Evolutionary conservation across 2,329 filamentous ascomycete species (phyloP), one percentile per base, ranked within the genome.

Genomic region (Neopestalotiopsis clavispora): DNA sequence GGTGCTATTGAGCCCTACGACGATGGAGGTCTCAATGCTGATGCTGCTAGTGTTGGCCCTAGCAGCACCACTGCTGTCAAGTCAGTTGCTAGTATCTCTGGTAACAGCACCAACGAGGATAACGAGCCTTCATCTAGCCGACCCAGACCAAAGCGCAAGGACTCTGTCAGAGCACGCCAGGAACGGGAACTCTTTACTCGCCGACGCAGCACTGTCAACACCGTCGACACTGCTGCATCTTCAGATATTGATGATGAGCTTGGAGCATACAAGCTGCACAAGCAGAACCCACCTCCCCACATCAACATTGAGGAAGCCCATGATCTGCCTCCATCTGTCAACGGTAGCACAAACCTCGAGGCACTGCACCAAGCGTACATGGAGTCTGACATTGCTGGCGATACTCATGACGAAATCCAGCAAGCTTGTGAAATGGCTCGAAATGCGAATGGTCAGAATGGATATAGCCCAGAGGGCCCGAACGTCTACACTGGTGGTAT

Each of bases 31-130:
- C 83, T 79, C 49, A 77, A 81, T 5, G 75, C 83, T 7, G 91
- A 93, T 71, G 88, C 86, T 2, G 83, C 88, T 1, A 92, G 90
- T 71, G 90, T 94, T 23, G 91, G 93, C 2, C 93, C 94, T 23
- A 97, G 94, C 82, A 97, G 94, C 77, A 93, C 94, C 10, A 89
- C 92, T 69, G 94, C 93, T 7, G 91, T 97, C 72, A 98, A 98
- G 81, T 97, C 95, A 0, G 92, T 97, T 71, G 91, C 93, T 1
- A 98, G 95, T 78, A 86, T 93, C 45, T 95, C 93, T 68, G 93
- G 91, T 42, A 87, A 86, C 42, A 97, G 92, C 78, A 86, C 91
- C 3, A 92, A 90, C 30, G 91, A 92, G 40, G 91, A 91, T 32
- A 92, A 85, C 3, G 88, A 91, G 66, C 88, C 87, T 3, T 87